phyloP scores from a whole-genome alignment of 495 filamentous ascomycete genomes.

The Penicillium psychrofluorescens region DNA sequence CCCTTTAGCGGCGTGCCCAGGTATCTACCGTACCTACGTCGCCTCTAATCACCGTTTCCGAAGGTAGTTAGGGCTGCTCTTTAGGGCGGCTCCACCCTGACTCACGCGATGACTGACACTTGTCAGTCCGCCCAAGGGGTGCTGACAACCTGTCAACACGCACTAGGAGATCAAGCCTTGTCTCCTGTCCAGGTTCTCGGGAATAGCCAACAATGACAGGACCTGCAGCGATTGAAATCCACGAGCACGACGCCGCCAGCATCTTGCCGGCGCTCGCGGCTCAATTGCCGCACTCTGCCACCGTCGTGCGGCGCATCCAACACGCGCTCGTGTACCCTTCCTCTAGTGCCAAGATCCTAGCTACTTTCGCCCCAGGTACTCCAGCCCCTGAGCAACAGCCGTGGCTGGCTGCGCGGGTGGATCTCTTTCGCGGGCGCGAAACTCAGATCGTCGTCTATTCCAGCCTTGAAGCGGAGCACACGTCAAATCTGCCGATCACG shows the following conservation, averaged over 20 bases:
- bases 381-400: constrained; percentile 13
- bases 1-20: no score
- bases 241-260: constrained; percentile 29
- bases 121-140: no score
- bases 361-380: constrained; percentile 20
- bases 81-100: no score
- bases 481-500: constrained; percentile 12
- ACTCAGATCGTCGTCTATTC: constrained; percentile 56
- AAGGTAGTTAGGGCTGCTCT: neutral
- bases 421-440: constrained; percentile 48
- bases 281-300: constrained; percentile 49
- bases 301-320: constrained; percentile 52
- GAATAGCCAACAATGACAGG: neutral
- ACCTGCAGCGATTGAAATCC: constrained; percentile 9
- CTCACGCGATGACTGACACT: no score
- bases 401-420: constrained; percentile 49
- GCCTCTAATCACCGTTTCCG: constrained; percentile 5
- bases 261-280: constrained; percentile 36
- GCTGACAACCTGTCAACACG: neutral
- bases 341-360: constrained; percentile 36
- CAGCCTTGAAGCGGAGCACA: constrained; percentile 39
- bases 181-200: constrained; percentile 7
- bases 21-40: no score
- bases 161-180: neutral
- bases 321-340: constrained; percentile 35